Percentiles rank a stretch among this genome's conserved stretches.
phyloP scores from a whole-genome alignment of 495 filamentous ascomycete genomes.

The Terfezia claveryi region DNA sequence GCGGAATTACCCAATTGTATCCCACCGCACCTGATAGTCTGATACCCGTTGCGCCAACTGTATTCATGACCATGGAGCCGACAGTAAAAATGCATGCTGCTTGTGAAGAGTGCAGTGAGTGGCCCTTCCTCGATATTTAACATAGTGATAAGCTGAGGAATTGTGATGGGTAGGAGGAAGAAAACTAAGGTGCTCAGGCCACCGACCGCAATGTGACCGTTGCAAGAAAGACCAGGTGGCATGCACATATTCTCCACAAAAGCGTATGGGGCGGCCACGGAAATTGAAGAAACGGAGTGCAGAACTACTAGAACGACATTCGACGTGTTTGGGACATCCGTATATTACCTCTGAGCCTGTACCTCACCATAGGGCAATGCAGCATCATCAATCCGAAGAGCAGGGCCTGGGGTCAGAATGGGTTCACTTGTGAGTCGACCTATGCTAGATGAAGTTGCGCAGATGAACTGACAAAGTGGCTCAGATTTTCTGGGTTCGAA shows the following conservation, averaged over 20 bases:
- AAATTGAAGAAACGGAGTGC: conserved; percentile 21
- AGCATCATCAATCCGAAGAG: too few species aligned
- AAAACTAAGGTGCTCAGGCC: conserved; percentile 41
- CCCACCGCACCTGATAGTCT: not conserved
- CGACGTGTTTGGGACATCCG: too few species aligned
- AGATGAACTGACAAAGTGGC: too few species aligned
- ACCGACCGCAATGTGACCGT: conserved; percentile 31
- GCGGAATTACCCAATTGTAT: not conserved
- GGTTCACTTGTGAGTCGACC: too few species aligned
- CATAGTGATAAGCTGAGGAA: conserved; percentile 10
- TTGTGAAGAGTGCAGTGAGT: conserved; percentile 42
- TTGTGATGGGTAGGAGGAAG: conserved; percentile 25
- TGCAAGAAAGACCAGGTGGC: conserved; percentile 31
- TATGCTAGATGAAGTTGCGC: too few species aligned
- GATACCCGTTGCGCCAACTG: too few species aligned
- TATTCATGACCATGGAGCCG: conserved; percentile 1
- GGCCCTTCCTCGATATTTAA: not conserved
- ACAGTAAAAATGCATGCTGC: conserved; percentile 28
- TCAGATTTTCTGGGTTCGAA: too few species aligned
- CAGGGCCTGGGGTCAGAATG: too few species aligned
- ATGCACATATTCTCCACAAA: conserved; percentile 38
- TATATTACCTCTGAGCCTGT: too few species aligned
- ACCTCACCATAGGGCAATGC: too few species aligned
- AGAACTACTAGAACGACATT: too few species aligned
- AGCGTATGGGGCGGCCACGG: conserved; percentile 39